Evolutionary conservation across 768 basidiomycete species (phyloP).

Genomic region (Suillus fuscotomentosus): DNA sequence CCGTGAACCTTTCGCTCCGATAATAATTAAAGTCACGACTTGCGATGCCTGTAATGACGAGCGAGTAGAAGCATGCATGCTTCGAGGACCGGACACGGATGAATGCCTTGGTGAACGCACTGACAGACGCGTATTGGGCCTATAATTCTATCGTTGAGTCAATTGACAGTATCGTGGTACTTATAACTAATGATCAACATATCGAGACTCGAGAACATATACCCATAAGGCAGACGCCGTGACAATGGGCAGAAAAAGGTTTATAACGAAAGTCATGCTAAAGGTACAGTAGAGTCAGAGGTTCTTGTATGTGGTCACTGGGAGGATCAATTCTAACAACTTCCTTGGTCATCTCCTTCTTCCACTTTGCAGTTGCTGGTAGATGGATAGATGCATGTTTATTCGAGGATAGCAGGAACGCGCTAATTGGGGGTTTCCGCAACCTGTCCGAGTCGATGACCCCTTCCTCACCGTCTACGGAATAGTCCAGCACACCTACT

Average conservation of each 20-base stretch:
- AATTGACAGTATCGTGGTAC: background rate
- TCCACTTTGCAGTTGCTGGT: slow-evolving; percentile 2
- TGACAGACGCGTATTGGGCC: background rate
- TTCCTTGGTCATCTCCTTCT: slow-evolving; percentile 4
- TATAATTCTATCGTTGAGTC: background rate
- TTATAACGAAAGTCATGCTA: background rate
- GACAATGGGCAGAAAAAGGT: background rate
- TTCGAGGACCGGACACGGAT: background rate
- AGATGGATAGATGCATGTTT: background rate
- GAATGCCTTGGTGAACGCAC: background rate
- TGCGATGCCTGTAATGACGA: background rate
- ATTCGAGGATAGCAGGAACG: slow-evolving; percentile 2
- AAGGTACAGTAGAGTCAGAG: background rate
- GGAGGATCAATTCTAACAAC: background rate
- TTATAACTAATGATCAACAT: background rate
- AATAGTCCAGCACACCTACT: slow-evolving; percentile 9
- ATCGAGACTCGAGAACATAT: background rate
- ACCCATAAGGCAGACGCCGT: too few species aligned
- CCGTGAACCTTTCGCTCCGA: background rate
- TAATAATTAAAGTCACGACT: too few species aligned
- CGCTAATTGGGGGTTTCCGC: background rate
- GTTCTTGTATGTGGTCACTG: background rate
- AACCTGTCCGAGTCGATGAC: background rate
- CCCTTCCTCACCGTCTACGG: background rate
- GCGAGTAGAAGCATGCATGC: background rate